Evolutionary conservation across 106 monocot species (phyloP).

Genomic region (Vanilla planifolia): DNA sequence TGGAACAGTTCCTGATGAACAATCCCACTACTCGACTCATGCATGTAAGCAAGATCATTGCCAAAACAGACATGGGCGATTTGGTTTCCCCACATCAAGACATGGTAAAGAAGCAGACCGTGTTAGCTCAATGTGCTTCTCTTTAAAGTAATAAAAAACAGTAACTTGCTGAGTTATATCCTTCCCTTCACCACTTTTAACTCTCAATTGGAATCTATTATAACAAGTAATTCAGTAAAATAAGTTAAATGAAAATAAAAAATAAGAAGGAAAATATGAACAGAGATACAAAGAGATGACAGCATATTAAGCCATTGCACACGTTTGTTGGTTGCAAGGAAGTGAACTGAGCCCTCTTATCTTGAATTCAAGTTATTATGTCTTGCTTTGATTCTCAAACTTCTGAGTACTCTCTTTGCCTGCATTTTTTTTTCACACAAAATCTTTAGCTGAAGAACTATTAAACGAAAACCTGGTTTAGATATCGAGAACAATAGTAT

Average conservation of each 20-base stretch:
- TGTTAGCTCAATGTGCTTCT: constrained; percentile 33
- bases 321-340: constrained; percentile 77
- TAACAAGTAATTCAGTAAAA: constrained; percentile 4
- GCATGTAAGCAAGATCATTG: background rate
- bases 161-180: constrained; percentile 34
- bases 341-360: constrained; percentile 67
- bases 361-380: constrained; percentile 68
- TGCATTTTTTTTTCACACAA: constrained; percentile 18
- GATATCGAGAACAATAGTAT: background rate
- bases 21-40: no score
- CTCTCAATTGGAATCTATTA: constrained; percentile 56
- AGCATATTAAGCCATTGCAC: constrained; percentile 9
- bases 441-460: background rate
- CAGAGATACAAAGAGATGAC: background rate
- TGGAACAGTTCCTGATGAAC: no score
- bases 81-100: constrained; percentile 75
- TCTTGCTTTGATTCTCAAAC: constrained; percentile 55
- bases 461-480: background rate
- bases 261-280: background rate
- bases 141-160: constrained; percentile 54
- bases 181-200: constrained; percentile 17
- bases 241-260: constrained; percentile 1
- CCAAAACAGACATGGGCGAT: constrained; percentile 15
- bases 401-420: constrained; percentile 78
- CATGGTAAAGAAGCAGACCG: constrained; percentile 66